A percentile compares a stretch with the other conserved stretches of the same genome.
Conservation (phyloP, 306 rosid species). For the Fragaria ananassa region DNA sequence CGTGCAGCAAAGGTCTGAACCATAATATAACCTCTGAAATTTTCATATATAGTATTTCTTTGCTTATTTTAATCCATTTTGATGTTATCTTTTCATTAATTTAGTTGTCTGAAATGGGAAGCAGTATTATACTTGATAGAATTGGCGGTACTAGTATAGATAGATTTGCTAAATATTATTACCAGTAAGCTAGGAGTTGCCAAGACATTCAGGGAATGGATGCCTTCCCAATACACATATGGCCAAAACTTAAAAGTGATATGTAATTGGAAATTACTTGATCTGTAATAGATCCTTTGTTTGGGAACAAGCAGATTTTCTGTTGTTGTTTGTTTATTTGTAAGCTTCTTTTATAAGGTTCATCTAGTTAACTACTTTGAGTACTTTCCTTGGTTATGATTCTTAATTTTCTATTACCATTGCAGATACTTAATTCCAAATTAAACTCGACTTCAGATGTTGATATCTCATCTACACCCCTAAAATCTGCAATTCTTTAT, state of each 20-base stretch:
- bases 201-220: neutral
- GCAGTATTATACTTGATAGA: neutral
- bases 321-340: neutral
- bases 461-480: conserved; percentile 24
- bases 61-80: neutral
- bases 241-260: neutral
- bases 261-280: neutral
- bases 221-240: conserved; percentile 2
- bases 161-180: neutral
- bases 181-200: neutral
- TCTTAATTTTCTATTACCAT: conserved; percentile 22
- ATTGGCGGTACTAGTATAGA: neutral
- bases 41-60: neutral
- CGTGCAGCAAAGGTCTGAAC: conserved; percentile 85
- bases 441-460: conserved; percentile 44
- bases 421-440: conserved; percentile 80
- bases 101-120: neutral
- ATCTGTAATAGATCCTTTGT: neutral
- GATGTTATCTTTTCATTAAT: neutral
- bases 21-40: conserved; percentile 13
- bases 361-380: conserved; percentile 13
- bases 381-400: conserved; percentile 13
- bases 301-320: neutral
- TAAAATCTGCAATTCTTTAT: conserved; percentile 68
- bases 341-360: conserved; percentile 1